Base-by-base conservation (phyloP, 345 rosid genomes). In the Salix caprea region DNA sequence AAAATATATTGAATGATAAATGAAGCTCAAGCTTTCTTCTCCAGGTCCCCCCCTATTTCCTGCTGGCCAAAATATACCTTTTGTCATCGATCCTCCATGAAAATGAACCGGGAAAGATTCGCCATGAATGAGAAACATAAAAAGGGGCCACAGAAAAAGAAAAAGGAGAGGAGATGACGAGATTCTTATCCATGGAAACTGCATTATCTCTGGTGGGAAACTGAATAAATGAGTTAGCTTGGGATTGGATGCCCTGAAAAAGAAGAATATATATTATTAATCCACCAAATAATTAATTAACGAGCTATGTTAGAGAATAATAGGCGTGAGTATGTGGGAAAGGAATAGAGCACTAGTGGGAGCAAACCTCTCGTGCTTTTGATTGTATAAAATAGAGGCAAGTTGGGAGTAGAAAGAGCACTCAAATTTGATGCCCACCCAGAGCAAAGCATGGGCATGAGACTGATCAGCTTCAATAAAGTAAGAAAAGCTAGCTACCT, bases 391-490 rank as follows among this genome's bases (percentile, higher is more conserved):
- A 72, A 73, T 40, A 80, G 19, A 67, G 7, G 72, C 86, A 86
- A 86, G 82, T 86, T 86, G 88, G 42, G 74, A 44, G 83, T 67
- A 50, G 72, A 78, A 78, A 60, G 69, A 77, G 79, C 83, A 48
- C 73, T 42, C 65, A 50, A 18, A 76, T 76, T 68, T 39, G 76
- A 83, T 81, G 82, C 83, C 80, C 88, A 85, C 83, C 64, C 77
- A 67, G 2, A 30, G 73, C 23, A 67, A 78, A 76, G 74, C 80
- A 61, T 36, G 37, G 84, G 77, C 40, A 32, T 64, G 74, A 66
- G 54, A 12, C 74, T 34, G 26, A 26, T 26, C 64, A 72, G 23
- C 65, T 73, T 34, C 62, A 52, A 54, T 52, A 65, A 58, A 26
- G 4, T 58, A n/a, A 30, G 30, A 73, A 48, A 39, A 76, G n/a